Base-by-base conservation (phyloP, 208 protist genomes). In the Herpetomonas samuelpessoai region DNA sequence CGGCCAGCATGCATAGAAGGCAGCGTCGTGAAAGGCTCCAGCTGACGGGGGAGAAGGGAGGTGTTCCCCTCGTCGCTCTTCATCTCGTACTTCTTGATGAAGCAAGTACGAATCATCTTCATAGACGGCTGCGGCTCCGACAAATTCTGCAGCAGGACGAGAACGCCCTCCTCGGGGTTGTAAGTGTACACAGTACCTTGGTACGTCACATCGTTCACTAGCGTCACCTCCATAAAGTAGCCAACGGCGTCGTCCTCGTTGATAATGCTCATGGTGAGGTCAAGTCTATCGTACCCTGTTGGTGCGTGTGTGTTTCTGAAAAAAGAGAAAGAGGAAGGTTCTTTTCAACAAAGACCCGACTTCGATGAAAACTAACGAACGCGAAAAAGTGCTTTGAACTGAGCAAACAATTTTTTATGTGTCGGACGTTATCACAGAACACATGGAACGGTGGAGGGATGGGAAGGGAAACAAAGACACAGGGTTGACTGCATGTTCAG, bases 101-200 rank as follows among this genome's bases (percentile, higher is more conserved):
- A 93, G 4, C 53, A 54, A 0, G 81, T 90, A 31, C 79, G 74
- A 9, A 95, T 79, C 55, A 95, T 79, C 48, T 84, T 85, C 26
- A 91, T 69, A 25, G 65, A 79, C 10, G 74, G 64, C 41, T 71
- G 72, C n/a, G 76, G 68, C 18, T 71, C 73, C 28, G 62, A 57
- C 26, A 83, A 57, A 14, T 74, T 71, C 50, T 81, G 62, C 30
- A 92, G 56, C 16, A 95, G 71, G 3, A 90, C 86, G 44, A 95
- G 62, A 27, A 95, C 48, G 6, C 79, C 83, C 45, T 90, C 76
- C 22, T 72, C 68, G 1, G 85, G 75, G 49, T 88, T 90, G 77
- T 92, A 95, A 1, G 89, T 91, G 65, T 86, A 95, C 38, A 95
- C 74, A 21, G 74, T 86, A 16, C 89, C 89, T 27, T 80, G 76